A percentile compares a stretch with the other conserved stretches of the same genome.
Conservation (phyloP, 116 monocot genomes). For the Dioscorea cayenensis region DNA sequence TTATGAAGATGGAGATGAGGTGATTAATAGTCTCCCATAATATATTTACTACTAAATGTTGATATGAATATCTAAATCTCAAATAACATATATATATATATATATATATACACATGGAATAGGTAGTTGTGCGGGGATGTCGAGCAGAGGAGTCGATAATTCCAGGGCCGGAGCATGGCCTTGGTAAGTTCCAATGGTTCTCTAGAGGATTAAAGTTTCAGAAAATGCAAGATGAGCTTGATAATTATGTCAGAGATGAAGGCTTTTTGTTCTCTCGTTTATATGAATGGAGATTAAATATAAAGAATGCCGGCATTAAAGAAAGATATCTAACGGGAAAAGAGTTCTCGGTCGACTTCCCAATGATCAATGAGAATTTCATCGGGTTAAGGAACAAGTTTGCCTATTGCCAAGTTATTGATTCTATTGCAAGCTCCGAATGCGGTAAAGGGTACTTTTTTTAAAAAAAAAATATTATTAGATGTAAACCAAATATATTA, state of each 20-base stretch:
- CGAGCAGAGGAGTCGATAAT: constrained; percentile 30
- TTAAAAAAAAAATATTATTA: too few species aligned
- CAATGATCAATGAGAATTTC: constrained; percentile 32
- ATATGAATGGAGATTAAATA: constrained; percentile 47
- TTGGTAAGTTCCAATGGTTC: constrained; percentile 19
- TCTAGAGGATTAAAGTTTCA: constrained; percentile 16
- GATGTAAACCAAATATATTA: too few species aligned
- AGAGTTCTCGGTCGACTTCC: constrained; percentile 30
- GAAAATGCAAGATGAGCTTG: neutral
- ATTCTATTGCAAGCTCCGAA: constrained; percentile 24
- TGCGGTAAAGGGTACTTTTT: constrained; percentile 13
- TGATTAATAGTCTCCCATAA: constrained; percentile 2
- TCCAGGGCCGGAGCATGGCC: constrained; percentile 24
- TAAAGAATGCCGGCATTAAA: constrained; percentile 20
- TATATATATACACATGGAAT: neutral
- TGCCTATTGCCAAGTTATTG: constrained; percentile 36
- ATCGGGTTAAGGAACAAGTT: constrained; percentile 29
- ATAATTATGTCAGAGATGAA: neutral
- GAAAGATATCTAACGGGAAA: constrained; percentile 30
- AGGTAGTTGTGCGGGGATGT: constrained; percentile 45
- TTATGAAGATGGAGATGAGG: constrained; percentile 51
- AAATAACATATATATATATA: too few species aligned
- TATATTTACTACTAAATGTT: neutral
- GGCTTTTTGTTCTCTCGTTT: constrained; percentile 20
- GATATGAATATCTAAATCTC: neutral